These are phyloP conservation scores for Diacronema lutheri DNA, from an alignment of 78 protist genomes.

Conservation along the genomic window DNA sequence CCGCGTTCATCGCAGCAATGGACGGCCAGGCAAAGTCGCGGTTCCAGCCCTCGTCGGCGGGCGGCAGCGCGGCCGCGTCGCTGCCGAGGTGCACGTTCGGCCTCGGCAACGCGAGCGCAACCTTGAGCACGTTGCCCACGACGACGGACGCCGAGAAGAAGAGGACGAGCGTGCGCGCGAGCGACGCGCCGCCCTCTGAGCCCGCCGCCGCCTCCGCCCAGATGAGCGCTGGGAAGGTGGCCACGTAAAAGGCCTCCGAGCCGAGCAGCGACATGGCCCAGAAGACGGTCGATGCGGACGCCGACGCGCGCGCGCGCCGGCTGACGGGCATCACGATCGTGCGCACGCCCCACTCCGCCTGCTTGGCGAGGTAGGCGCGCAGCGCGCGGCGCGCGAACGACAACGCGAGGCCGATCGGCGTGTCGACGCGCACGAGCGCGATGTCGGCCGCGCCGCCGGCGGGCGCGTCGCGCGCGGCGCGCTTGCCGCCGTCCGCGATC, in stretches of 20 bases:
- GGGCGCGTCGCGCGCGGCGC: too few species aligned
- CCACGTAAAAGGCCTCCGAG: not conserved
- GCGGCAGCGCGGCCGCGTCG: not conserved
- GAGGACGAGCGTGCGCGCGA: not conserved
- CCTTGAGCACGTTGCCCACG: slow-evolving; percentile 13
- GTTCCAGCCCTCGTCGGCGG: too few species aligned
- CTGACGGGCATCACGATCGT: not conserved
- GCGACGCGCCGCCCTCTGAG: not conserved
- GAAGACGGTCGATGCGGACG: not conserved
- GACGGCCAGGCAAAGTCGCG: slow-evolving; percentile 9
- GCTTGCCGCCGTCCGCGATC: not conserved
- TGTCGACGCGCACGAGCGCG: not conserved
- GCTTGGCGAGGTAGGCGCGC: not conserved
- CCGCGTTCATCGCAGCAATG: not conserved
- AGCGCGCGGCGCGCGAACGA: not conserved
- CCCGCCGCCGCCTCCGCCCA: not conserved
- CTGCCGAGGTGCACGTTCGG: not conserved
- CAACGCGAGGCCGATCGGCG: not conserved
- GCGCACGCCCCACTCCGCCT: not conserved
- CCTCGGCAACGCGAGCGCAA: not conserved
- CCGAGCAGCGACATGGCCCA: not conserved
- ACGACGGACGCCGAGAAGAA: not conserved
- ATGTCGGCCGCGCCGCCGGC: too few species aligned
- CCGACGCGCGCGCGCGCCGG: not conserved
- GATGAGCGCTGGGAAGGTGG: not conserved